Percentiles rank a stretch among this genome's conserved stretches.
phyloP scores from a whole-genome alignment of 345 rosid genomes.

The Heritiera littoralis region DNA sequence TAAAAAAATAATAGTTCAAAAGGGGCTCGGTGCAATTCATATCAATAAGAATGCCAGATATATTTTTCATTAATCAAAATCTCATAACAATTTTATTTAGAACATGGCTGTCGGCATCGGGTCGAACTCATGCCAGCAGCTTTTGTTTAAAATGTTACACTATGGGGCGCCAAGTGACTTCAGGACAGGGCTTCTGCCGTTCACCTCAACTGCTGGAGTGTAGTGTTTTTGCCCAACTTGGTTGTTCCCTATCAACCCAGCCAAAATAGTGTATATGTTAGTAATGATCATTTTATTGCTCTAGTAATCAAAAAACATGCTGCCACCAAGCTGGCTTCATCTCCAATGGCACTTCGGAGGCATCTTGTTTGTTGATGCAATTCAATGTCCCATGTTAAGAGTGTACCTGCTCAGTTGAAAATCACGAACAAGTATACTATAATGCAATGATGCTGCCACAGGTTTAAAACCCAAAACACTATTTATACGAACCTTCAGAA shows the following conservation, averaged over 20 bases:
- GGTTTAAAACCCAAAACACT: too few relatives aligned
- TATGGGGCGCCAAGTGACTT: not conserved
- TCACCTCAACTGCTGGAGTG: not conserved
- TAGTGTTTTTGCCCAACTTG: not conserved
- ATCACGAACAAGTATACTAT: too few relatives aligned
- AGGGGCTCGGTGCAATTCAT: not conserved
- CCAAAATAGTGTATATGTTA: not conserved
- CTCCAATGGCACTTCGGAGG: not conserved
- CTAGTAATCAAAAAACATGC: not conserved
- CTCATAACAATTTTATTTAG: conserved; percentile 6
- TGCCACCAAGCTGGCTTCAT: not conserved
- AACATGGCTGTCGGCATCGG: not conserved
- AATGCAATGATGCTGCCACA: too few relatives aligned
- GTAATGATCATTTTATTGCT: not conserved
- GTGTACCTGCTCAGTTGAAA: too few relatives aligned
- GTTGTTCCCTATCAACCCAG: not conserved
- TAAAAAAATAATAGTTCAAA: too few relatives aligned
- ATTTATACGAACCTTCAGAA: conserved; percentile 47
- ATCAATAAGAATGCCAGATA: not conserved
- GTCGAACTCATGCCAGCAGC: not conserved
- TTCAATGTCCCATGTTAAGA: not conserved
- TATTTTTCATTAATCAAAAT: not conserved
- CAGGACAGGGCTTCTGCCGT: not conserved
- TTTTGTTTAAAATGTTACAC: not conserved
- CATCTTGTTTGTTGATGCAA: not conserved